phyloP scores from a whole-genome alignment of 1,284 basidiomycete species.

The Coniferiporia weirii region DNA sequence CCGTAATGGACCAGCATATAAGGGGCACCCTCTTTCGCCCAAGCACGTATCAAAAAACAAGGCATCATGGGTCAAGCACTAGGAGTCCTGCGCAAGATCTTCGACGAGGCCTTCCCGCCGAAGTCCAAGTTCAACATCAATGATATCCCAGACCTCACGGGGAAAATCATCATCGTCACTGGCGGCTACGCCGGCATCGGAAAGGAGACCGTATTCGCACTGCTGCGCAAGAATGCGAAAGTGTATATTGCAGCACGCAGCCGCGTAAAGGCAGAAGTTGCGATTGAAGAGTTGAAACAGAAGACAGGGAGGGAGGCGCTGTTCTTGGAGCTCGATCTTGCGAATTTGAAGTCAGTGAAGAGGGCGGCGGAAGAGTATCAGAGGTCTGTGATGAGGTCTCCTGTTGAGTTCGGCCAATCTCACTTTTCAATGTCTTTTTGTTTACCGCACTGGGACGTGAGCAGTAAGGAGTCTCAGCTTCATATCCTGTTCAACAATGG shows the following conservation, averaged over 20 bases:
- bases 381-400: slow-evolving; percentile 34
- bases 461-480: slow-evolving; percentile 14
- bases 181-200: slow-evolving; percentile 34
- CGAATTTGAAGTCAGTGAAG: slow-evolving; percentile 39
- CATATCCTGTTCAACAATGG: slow-evolving; percentile 28
- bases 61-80: slow-evolving; percentile 7
- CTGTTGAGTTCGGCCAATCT: slow-evolving; percentile 34
- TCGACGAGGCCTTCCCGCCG: slow-evolving; percentile 29
- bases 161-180: slow-evolving; percentile 25
- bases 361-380: slow-evolving; percentile 35
- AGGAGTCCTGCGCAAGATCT: background rate
- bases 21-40: too few species aligned
- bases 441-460: background rate
- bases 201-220: slow-evolving; percentile 26
- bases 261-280: slow-evolving; percentile 7
- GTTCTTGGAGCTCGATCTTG: slow-evolving; percentile 46
- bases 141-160: slow-evolving; percentile 46
- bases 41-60: too few species aligned
- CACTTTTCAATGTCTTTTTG: background rate
- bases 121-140: slow-evolving; percentile 37
- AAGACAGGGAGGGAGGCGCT: slow-evolving; percentile 33
- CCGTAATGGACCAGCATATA: too few species aligned
- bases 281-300: slow-evolving; percentile 27
- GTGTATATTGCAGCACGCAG: slow-evolving; percentile 16
- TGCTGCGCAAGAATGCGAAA: slow-evolving; percentile 13